These are phyloP conservation scores for Solanum infundibuliforme DNA, from an alignment of 257 asterid genomes.

Conservation along the genomic window DNA sequence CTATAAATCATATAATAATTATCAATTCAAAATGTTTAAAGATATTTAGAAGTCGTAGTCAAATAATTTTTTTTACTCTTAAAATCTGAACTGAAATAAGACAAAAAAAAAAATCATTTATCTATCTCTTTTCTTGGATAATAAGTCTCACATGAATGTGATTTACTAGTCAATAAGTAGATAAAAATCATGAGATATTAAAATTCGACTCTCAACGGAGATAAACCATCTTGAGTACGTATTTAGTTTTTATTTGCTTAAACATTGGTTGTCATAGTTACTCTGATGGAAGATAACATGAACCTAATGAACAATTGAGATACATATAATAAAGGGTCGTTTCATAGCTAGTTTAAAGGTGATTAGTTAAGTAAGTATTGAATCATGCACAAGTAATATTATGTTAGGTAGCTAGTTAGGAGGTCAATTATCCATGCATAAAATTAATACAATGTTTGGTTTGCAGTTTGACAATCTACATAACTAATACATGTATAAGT, in stretches of 20 bases:
- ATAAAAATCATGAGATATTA: not conserved
- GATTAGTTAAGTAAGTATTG: not conserved
- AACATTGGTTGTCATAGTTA: not conserved
- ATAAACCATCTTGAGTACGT: not conserved
- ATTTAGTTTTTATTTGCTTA: not conserved
- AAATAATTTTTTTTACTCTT: not conserved
- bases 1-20: no score
- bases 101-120: not conserved
- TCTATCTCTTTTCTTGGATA: not conserved
- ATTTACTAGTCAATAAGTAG: not conserved
- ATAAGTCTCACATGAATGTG: not conserved
- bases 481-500: not conserved
- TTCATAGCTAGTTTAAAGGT: not conserved
- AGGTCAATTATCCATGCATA: no score
- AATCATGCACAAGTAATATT: no score
- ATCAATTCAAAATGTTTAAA: no score
- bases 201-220: not conserved
- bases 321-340: not conserved
- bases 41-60: no score
- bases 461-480: not conserved
- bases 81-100: not conserved
- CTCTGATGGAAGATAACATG: no score
- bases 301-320: not conserved
- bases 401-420: not conserved
- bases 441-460: no score